A percentile compares a stretch with the other conserved stretches of the same genome.
Conservation (phyloP, 2,329 filamentous ascomycete genomes). For the Chaetomium strumarium region DNA sequence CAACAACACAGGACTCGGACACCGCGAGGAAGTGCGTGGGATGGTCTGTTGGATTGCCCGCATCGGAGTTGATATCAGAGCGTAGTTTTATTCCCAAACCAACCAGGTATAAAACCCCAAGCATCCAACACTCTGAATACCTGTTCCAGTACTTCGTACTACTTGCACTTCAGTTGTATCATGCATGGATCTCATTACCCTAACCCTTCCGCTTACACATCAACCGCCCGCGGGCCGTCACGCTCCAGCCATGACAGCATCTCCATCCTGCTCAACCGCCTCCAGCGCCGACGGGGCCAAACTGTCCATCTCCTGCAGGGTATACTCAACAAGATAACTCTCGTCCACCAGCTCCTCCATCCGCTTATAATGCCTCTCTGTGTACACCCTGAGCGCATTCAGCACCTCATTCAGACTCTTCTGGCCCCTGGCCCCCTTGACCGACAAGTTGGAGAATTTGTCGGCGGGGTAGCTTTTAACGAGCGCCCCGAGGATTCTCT, state of each 20-base stretch:
- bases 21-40: too few relatives aligned
- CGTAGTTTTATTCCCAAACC: too few relatives aligned
- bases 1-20: neutral
- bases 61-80: too few relatives aligned
- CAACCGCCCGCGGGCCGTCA: constrained; percentile 7
- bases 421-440: constrained; percentile 51
- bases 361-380: constrained; percentile 84
- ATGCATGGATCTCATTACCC: neutral
- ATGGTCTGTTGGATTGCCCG: too few relatives aligned
- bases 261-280: constrained; percentile 16
- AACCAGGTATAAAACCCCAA: too few relatives aligned
- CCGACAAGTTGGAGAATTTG: constrained; percentile 65
- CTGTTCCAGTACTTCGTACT: too few relatives aligned
- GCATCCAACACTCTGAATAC: neutral
- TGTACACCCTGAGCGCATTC: constrained; percentile 83
- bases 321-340: constrained; percentile 91
- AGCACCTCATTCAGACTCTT: constrained; percentile 76
- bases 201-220: constrained; percentile 6
- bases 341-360: constrained; percentile 89
- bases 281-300: constrained; percentile 40
- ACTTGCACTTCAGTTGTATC: too few relatives aligned
- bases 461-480: constrained; percentile 76
- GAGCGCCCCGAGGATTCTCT: constrained; percentile 74
- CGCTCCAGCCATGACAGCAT: constrained; percentile 27
- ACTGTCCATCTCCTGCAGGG: constrained; percentile 85